These are phyloP conservation scores for Pinus tabuliformis DNA, from an alignment of 75 land plant genomes.

Conservation along the genomic window DNA sequence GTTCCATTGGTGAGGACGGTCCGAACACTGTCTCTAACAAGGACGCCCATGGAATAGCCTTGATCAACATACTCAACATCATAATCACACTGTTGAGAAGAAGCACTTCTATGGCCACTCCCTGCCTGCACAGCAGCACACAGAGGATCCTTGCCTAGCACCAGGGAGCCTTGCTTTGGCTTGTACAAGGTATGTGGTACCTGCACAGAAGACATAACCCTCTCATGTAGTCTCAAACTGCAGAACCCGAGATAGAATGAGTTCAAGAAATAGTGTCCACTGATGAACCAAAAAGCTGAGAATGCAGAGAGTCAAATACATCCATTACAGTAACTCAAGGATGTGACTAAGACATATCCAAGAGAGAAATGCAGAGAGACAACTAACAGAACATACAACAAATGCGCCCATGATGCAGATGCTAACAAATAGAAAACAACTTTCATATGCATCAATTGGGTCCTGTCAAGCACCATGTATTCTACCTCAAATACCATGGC, in stretches of 20 bases:
- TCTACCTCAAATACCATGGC: too few relatives aligned
- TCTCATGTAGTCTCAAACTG: neutral
- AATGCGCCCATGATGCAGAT: too few relatives aligned
- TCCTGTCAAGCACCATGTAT: too few relatives aligned
- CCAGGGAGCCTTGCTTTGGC: slow-evolving; percentile 24
- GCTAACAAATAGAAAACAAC: too few relatives aligned
- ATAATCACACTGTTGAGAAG: slow-evolving; percentile 29
- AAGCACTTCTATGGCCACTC: neutral
- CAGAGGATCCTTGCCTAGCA: slow-evolving; percentile 13
- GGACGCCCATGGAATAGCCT: slow-evolving; percentile 29
- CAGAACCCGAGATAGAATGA: neutral
- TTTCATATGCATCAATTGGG: too few relatives aligned
- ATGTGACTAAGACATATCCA: neutral
- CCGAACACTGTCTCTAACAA: slow-evolving; percentile 21
- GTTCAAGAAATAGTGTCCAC: neutral
- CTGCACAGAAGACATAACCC: slow-evolving; percentile 11
- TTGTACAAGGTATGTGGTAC: slow-evolving; percentile 35
- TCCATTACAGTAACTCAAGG: neutral
- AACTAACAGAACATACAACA: neutral
- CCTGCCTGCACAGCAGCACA: slow-evolving; percentile 26
- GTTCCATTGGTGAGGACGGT: slow-evolving; percentile 17
- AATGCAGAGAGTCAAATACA: neutral
- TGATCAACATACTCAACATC: slow-evolving; percentile 36
- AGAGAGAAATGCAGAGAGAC: neutral
- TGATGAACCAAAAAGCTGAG: neutral